Evolutionary conservation across 768 basidiomycete genomes (phyloP), one percentile per base, ranked within the genome.

Genomic region (Russula brevipes): DNA sequence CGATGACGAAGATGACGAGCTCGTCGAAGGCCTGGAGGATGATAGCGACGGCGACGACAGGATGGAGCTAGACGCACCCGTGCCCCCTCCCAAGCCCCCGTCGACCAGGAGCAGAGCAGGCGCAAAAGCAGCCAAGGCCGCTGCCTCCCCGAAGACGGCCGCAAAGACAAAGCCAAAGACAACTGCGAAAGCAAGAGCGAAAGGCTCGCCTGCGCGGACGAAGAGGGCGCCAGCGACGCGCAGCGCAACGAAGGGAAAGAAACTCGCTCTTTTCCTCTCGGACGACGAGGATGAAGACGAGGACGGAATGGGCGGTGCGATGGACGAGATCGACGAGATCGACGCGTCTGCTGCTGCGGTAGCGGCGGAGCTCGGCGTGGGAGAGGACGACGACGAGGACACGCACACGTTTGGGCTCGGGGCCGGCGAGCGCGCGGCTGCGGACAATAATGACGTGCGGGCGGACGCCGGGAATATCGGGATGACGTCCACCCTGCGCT

Each of bases 401-500:
- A 41, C 30, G 33, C 46, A 12, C 14, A 12, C 52, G 33, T 24
- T 19, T 31, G 57, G 38, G 19, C 50, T 30, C 24, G 56, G 42
- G 0, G 47, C 44, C 14, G 51, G 36, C 2, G 41, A 42, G 1
- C 24, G 12, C 24, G 39, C 19, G 9, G n/a, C 11, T 3, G 30
- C 5, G 24, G 24, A 31, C 4, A 62, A 63, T 17, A 50, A 57
- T 17, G 42, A 54, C 19, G 58, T 55, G 31, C 17, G 39, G 45
- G 36, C 12, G 39, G 51, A 69, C 19, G 61, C 56, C 4, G 70
- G 52, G 31, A 53, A 69, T 19, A 60, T 54, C 4, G 70, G 52
- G 31, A 53, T 66, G 67, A 46, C 65, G 46, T 41, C 75, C 70
- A 57, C 70, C 68, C 16, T 68, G 64, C 55, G 77, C 45, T 66